phyloP scores from a whole-genome alignment of 257 asterid genomes.

The Petrea volubilis region DNA sequence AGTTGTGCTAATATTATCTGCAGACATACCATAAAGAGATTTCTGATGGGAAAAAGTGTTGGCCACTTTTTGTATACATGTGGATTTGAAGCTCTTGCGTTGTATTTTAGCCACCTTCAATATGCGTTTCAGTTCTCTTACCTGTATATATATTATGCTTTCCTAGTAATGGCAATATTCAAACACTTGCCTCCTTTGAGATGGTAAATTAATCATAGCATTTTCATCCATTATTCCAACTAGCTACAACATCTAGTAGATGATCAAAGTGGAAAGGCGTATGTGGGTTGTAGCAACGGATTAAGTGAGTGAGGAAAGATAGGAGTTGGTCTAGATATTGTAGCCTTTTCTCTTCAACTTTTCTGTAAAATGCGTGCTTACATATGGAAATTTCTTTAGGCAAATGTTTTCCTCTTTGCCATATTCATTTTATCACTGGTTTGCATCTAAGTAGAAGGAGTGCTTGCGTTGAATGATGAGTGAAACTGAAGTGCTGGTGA shows the following conservation, averaged over 20 bases:
- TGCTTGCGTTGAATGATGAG: background rate
- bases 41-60: background rate
- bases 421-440: background rate
- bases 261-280: too few species aligned
- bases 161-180: background rate
- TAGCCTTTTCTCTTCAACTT: too few species aligned
- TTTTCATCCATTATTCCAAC: background rate
- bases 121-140: background rate
- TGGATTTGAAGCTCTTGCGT: background rate
- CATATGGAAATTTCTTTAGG: background rate
- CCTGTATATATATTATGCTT: background rate
- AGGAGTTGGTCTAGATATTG: too few species aligned
- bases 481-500: conserved; percentile 9
- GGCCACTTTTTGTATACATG: background rate
- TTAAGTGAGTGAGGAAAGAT: too few species aligned
- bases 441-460: background rate
- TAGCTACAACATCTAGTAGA: background rate
- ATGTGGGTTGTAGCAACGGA: too few species aligned
- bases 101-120: background rate
- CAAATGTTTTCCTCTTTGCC: background rate
- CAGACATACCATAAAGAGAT: background rate
- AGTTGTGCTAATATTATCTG: background rate
- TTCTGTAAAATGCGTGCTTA: background rate
- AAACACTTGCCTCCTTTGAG: background rate
- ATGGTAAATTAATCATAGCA: background rate